Evolutionary conservation across 805 yeast species (phyloP), one percentile per base, ranked within the genome.

Genomic region (Wickerhamomyces canadensis): DNA sequence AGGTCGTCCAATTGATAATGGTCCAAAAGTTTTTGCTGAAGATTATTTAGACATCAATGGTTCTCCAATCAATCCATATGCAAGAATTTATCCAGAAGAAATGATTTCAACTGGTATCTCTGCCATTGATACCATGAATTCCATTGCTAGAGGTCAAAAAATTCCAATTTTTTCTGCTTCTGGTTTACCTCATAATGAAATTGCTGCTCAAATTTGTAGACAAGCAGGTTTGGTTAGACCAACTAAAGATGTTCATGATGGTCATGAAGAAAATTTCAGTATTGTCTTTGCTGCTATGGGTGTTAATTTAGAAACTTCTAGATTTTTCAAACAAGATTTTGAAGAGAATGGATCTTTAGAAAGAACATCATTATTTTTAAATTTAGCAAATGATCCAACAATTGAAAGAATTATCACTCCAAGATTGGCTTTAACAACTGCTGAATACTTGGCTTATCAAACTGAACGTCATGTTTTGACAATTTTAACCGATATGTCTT

Each of bases 261-360:
- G 98, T 58, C 99, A 93, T 66, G 98, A 93, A 68, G 99, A 93
- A 56, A 93, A 93, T 67, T 93, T 93, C 84, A 86, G 96, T 37
- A 94, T 93, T 67, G 99, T 93, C 27, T 93, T 93, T 59, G 99
- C 98, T 28, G 99, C 99, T 42, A 93, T 94, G 98, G 99, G 99
- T 78, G 98, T 91, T 51, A 93, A 94, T 64, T 78, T 93, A 68
- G 99, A 94, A 69, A 93, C 98, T 24, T 87, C 98, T 21, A 78
- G 98, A 64, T 93, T 93, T 72, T 93, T 93, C 81, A 87, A 91
- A 70, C 98, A 93, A 68, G 99, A 93, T 70, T 93, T 93, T 68
- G 98, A 94, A 72, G 98, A 93, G 67, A 93, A 93, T 59, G 99
- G 99, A 23, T 89, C 97, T 19, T 75, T 93, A 58, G 99, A 93